Evolutionary conservation across 73 alveolate genomes (phyloP).

Genomic region (Symbiodinium natans): DNA sequence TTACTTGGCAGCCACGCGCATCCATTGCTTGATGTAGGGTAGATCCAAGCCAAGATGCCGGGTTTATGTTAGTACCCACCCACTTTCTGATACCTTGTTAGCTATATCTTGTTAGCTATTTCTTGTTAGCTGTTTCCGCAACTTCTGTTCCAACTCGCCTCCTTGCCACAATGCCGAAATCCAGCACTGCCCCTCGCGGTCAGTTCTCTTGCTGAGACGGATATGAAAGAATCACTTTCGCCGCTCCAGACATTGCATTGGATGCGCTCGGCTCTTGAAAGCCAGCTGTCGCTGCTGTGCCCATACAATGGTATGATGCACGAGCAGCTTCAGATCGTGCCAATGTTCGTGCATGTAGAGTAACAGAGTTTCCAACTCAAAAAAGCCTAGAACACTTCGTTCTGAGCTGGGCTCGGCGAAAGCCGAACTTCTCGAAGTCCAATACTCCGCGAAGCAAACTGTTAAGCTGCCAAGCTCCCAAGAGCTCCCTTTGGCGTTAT

Average conservation of each 20-base stretch:
- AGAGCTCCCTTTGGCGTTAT: no score
- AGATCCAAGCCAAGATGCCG: no score
- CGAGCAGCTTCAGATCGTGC: not conserved
- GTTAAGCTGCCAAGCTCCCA: no score
- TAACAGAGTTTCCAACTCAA: not conserved
- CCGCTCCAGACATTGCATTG: not conserved
- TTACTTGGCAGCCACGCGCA: conserved; percentile 4
- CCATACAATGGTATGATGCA: conserved; percentile 16
- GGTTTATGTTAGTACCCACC: no score
- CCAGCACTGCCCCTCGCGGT: no score
- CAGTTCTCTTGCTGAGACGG: not conserved
- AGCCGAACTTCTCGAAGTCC: not conserved
- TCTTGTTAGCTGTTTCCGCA: no score
- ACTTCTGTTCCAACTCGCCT: no score
- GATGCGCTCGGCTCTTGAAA: not conserved
- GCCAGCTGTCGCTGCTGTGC: not conserved
- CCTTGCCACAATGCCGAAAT: no score
- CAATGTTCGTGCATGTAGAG: conserved; percentile 13
- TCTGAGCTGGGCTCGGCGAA: not conserved
- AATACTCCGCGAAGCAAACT: not conserved
- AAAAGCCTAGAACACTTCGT: conserved; percentile 6
- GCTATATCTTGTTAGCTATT: no score
- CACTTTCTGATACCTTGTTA: no score
- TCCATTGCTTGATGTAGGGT: no score
- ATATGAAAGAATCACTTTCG: no score